Percentiles rank a stretch among this genome's conserved stretches.
Conservation (phyloP, 345 rosid species). For the Trapa bicornis region DNA sequence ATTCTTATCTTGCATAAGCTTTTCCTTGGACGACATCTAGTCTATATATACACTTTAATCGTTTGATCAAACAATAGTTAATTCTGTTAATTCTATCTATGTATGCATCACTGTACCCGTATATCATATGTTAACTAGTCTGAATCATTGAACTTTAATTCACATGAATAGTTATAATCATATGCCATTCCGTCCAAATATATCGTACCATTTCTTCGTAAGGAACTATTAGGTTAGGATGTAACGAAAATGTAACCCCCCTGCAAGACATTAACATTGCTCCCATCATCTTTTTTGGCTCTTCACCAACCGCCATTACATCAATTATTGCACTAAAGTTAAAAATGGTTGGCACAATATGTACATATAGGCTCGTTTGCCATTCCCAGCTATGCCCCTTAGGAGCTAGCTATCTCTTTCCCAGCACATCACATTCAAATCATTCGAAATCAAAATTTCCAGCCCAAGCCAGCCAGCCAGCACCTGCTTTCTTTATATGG, state of each 20-base stretch:
- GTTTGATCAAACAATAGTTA: not conserved
- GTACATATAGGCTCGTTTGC: not conserved
- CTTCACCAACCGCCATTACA: slow-evolving; percentile 3
- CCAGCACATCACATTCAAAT: not conserved
- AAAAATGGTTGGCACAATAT: not conserved
- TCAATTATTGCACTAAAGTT: slow-evolving; percentile 5
- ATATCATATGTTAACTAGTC: not conserved
- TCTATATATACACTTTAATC: not conserved
- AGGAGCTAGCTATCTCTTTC: not conserved
- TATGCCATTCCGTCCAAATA: too few species aligned
- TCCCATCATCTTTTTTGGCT: not conserved
- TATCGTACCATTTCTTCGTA: too few species aligned
- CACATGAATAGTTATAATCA: too few species aligned
- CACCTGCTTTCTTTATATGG: not conserved
- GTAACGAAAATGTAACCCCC: too few species aligned
- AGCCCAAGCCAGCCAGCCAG: not conserved
- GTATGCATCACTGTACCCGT: too few species aligned
- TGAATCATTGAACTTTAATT: not conserved
- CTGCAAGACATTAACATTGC: not conserved
- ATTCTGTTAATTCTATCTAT: not conserved
- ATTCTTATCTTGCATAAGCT: too few species aligned
- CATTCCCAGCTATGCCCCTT: not conserved
- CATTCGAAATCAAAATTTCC: not conserved
- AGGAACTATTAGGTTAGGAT: too few species aligned
- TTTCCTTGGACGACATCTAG: too few species aligned